Percentiles rank a stretch among this genome's conserved stretches.
These are phyloP conservation scores for Acacia acuminata DNA, from an alignment of 306 rosid species.

Conservation along the genomic window DNA sequence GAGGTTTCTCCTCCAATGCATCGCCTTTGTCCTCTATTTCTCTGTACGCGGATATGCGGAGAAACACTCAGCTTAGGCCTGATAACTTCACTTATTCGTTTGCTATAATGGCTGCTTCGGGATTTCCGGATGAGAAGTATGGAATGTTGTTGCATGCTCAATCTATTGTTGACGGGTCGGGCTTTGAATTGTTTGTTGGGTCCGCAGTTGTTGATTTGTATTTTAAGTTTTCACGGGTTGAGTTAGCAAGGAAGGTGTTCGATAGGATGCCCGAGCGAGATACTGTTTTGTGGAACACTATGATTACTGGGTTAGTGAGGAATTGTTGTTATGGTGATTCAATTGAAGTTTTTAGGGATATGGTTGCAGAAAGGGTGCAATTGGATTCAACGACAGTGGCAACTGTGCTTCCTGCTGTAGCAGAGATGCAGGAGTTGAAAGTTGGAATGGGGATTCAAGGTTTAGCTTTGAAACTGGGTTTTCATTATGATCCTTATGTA, in stretches of 20 bases:
- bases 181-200: constrained; percentile 59
- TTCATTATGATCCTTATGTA: constrained; percentile 58
- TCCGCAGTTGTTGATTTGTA: constrained; percentile 69
- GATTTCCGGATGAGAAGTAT: constrained; percentile 35
- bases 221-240: constrained; percentile 58
- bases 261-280: constrained; percentile 69
- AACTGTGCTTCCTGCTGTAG: constrained; percentile 72
- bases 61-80: constrained; percentile 50
- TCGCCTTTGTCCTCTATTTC: constrained; percentile 59
- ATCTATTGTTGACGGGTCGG: constrained; percentile 64
- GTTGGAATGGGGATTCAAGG: constrained; percentile 73
- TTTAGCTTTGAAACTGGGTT: constrained; percentile 66
- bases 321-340: constrained; percentile 58
- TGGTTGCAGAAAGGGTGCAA: constrained; percentile 48
- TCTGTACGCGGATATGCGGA: constrained; percentile 60
- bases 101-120: constrained; percentile 60
- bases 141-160: constrained; percentile 72
- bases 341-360: constrained; percentile 46
- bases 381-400: constrained; percentile 72
- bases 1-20: constrained; percentile 61
- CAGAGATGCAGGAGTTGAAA: constrained; percentile 68
- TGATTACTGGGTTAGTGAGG: constrained; percentile 76
- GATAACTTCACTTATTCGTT: constrained; percentile 72
- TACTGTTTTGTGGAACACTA: constrained; percentile 75
- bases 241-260: constrained; percentile 73